Evolutionary conservation across 768 basidiomycete genomes (phyloP), one percentile per base, ranked within the genome.

Genomic region (Lactarius sp.): DNA sequence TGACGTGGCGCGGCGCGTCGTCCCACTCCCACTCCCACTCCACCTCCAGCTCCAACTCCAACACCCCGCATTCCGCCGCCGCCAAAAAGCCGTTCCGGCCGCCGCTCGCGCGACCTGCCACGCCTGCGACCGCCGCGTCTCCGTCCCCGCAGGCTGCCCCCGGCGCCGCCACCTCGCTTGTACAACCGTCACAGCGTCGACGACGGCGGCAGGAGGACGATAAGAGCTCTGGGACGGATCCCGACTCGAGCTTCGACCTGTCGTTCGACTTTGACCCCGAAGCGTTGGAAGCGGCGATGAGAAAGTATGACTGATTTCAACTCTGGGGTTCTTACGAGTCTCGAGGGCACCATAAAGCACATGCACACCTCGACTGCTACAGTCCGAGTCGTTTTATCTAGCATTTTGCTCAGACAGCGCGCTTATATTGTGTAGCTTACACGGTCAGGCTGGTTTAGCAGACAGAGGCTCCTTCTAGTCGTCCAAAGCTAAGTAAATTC

Each of bases 191-290:
- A 20, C 33, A 58, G 7, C 27, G 27, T 27, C 16, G 31, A 14
- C 42, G 36, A 6, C n/a, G 1, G 7, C 44, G 6, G 6, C 9
- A 55, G 14, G 47, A 41, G 6, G 46, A 41, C 3, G 14, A 58
- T 39, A 33, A 50, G 20, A 7, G 49, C 1, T 10, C 47, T 16
- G 52, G 39, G 46, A 10, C 58, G 2, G 63, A 64, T 60, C 58
- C 63, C 5, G 59, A 64, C 33, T 64, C 63, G n/a, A 60, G 63
- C 53, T 60, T 64, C 31, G 63, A 64, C 14, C 6, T 64, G 22
- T 54, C 63, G 12, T 64, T 64, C 34, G 59, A 64, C 42, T 60
- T 64, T 60, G 63, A 64, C 34, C 63, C 53, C 5, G 63, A 64
- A 4, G 58, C 39, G 18, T 60, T 64, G 53, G 63, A 64, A 56